These are phyloP conservation scores for Puya raimondii DNA, from an alignment of 176 grass and related monocot genomes.

Conservation along the genomic window DNA sequence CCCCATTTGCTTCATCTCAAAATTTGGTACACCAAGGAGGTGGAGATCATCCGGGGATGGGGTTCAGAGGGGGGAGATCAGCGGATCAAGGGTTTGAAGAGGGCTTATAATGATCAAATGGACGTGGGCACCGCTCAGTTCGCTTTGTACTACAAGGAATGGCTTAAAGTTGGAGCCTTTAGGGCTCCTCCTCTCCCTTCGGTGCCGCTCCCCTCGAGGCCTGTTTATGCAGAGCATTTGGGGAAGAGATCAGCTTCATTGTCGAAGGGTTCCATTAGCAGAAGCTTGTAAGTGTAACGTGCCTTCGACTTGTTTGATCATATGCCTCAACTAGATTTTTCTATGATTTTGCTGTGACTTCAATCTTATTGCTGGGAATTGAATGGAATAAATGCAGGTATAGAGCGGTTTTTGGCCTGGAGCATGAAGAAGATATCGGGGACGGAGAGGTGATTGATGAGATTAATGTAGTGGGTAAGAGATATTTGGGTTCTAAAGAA, in stretches of 20 bases:
- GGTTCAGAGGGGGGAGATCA: constrained; percentile 31
- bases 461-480: constrained; percentile 23
- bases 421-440: constrained; percentile 30
- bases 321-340: background rate
- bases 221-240: constrained; percentile 15
- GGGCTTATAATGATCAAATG: constrained; percentile 75
- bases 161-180: constrained; percentile 49
- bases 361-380: background rate
- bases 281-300: constrained; percentile 52
- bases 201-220: constrained; percentile 50
- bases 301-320: background rate
- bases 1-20: constrained; percentile 92
- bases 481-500: constrained; percentile 34
- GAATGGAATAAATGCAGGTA: constrained; percentile 41
- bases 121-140: constrained; percentile 72
- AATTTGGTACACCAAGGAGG: constrained; percentile 69
- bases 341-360: background rate
- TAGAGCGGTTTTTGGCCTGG: constrained; percentile 65
- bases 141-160: constrained; percentile 88
- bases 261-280: constrained; percentile 54
- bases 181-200: constrained; percentile 42
- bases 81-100: constrained; percentile 50
- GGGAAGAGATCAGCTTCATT: constrained; percentile 42
- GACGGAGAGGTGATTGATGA: constrained; percentile 33
- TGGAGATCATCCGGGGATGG: constrained; percentile 33